Percentiles rank a stretch among this genome's conserved stretches.
Conservation (phyloP, 139 green algal genomes). For the Raphidocelis subcapitata region DNA sequence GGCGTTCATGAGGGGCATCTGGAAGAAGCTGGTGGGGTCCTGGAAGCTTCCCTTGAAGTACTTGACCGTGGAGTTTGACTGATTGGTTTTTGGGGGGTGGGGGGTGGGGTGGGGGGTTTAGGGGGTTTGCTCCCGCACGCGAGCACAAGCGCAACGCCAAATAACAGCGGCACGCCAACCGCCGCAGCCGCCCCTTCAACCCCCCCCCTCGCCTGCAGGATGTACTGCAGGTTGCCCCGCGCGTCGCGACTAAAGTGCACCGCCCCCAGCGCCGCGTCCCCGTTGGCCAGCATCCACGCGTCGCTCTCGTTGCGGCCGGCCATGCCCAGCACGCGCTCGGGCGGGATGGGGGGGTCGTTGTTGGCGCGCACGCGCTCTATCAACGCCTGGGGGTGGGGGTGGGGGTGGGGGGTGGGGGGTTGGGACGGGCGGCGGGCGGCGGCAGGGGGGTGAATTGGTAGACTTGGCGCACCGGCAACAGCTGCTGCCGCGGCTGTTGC, state of each 20-base stretch:
- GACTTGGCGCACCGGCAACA: too few relatives aligned
- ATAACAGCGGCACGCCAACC: too few relatives aligned
- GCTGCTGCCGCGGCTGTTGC: too few relatives aligned
- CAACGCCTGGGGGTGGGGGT: conserved; percentile 36
- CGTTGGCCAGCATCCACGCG: conserved; percentile 68
- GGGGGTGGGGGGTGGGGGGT: too few relatives aligned
- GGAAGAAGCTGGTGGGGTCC: conserved; percentile 58
- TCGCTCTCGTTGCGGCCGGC: conserved; percentile 49
- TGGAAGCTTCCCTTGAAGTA: conserved; percentile 77
- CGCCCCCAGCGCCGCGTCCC: conserved; percentile 53
- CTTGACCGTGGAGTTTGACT: conserved; percentile 34
- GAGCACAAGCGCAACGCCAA: too few relatives aligned
- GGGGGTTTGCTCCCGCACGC: too few relatives aligned
- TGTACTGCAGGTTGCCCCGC: conserved; percentile 51
- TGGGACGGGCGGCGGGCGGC: too few relatives aligned
- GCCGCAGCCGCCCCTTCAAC: conserved; percentile 19
- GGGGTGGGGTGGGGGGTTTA: too few relatives aligned
- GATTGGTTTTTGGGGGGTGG: too few relatives aligned
- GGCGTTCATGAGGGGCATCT: conserved; percentile 78
- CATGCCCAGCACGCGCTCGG: conserved; percentile 57
- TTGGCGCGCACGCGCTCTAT: conserved; percentile 52
- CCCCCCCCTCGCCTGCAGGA: conserved; percentile 86
- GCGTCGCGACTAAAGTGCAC: conserved; percentile 57
- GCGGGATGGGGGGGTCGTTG: conserved; percentile 62
- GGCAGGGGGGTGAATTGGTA: too few relatives aligned